phyloP scores from a whole-genome alignment of 1,284 basidiomycete species.

The Rhodotorula sp. region DNA sequence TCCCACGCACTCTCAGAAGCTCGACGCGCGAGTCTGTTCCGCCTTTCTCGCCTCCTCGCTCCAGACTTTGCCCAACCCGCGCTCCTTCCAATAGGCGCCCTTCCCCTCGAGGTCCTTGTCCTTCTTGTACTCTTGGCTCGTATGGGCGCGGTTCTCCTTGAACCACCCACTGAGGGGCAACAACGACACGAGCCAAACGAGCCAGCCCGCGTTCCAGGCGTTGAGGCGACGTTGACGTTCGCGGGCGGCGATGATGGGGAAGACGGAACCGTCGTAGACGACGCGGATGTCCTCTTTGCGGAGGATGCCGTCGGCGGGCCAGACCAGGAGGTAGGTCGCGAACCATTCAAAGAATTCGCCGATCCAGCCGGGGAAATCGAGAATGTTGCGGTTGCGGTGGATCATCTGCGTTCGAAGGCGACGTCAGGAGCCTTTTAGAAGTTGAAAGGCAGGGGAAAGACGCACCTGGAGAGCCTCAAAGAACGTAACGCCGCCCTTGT shows the following conservation, averaged over 20 bases:
- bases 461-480: constrained; percentile 34
- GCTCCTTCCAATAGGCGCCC: not conserved
- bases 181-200: constrained; percentile 1
- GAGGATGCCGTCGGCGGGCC: constrained; percentile 55
- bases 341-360: constrained; percentile 52
- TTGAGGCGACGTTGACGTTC: constrained; percentile 12
- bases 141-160: constrained; percentile 24
- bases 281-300: constrained; percentile 56
- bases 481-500: constrained; percentile 43
- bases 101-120: not conserved
- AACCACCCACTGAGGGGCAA: constrained; percentile 3
- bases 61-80: not conserved
- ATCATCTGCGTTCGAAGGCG: constrained; percentile 1
- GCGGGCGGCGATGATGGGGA: constrained; percentile 32
- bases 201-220: not conserved
- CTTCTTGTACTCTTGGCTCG: not conserved
- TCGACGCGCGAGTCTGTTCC: not conserved
- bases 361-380: constrained; percentile 55
- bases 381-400: constrained; percentile 24
- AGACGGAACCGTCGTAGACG: constrained; percentile 39
- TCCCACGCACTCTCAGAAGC: too few relatives aligned
- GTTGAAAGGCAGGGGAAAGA: too few relatives aligned
- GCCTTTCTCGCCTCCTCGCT: not conserved
- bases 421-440: not conserved
- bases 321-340: constrained; percentile 55